These are phyloP conservation scores for Parmales sp. DNA, from an alignment of 108 stramenopile genomes.

Conservation along the genomic window DNA sequence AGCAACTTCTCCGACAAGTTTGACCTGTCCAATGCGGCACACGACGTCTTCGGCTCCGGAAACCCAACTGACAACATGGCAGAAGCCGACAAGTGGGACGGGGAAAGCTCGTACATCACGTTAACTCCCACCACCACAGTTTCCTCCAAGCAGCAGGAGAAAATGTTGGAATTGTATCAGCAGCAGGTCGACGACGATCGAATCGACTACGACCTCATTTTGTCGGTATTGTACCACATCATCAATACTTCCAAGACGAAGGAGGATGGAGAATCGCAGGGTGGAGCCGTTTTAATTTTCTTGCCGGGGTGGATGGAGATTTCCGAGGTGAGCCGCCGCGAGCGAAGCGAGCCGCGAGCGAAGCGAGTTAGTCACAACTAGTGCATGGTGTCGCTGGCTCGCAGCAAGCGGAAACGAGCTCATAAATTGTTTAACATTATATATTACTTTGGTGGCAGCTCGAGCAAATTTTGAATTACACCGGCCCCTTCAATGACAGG, in stretches of 20 bases:
- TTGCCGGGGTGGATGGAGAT: constrained; percentile 89
- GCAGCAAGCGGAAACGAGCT: too few relatives aligned
- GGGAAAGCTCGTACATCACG: constrained; percentile 36
- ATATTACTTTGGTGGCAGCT: too few relatives aligned
- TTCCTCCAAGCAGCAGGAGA: constrained; percentile 36
- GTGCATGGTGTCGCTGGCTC: too few relatives aligned
- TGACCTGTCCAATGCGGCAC: constrained; percentile 34
- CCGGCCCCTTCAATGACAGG: constrained; percentile 47
- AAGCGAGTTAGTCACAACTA: too few relatives aligned
- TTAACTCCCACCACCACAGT: constrained; percentile 22
- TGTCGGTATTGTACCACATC: constrained; percentile 47
- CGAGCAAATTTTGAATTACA: too few relatives aligned
- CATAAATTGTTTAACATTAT: too few relatives aligned
- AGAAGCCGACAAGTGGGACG: constrained; percentile 49
- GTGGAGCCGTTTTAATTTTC: constrained; percentile 84
- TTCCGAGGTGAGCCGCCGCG: constrained; percentile 45
- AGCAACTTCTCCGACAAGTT: constrained; percentile 35
- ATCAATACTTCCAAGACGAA: constrained; percentile 44
- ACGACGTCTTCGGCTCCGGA: constrained; percentile 19
- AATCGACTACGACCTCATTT: constrained; percentile 43
- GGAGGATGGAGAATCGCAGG: too few relatives aligned
- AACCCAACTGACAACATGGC: constrained; percentile 1
- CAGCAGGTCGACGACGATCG: constrained; percentile 55
- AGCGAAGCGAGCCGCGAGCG: too few relatives aligned
- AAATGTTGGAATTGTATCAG: constrained; percentile 47